Evolutionary conservation across 2,329 filamentous ascomycete genomes (phyloP), one percentile per base, ranked within the genome.

Genomic region (Paraconiothyrium brasiliense): DNA sequence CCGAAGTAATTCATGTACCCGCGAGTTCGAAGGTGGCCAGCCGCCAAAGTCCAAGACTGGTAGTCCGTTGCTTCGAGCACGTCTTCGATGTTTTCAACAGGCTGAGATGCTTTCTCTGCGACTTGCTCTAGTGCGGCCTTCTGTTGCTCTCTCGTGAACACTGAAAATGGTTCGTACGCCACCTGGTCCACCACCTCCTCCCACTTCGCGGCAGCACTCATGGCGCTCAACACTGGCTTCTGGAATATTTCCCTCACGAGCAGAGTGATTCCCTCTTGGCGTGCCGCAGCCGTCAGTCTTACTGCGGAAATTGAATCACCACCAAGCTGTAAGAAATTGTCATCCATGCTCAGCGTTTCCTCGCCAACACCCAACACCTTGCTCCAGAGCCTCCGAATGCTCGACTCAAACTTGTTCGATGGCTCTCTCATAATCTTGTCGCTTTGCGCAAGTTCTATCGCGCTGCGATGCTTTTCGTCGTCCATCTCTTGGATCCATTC

Each of bases 261-360:
- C 16, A 55, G 41, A 8, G 39, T 46, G 27, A 55, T 46, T 14
- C 52, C 52, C 22, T 46, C 27, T 24, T 55, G 24, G 6, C 39
- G 39, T 14, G 52, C 52, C 2, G 52, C 41, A 35, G 39, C 39
- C 7, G 41, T 35, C 20, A 49, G 22, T 37, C 27, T 44, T 14
- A 54, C 54, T 14, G 58, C 54, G 10, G 44, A 52, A 20, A 61
- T 54, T 16, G 58, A 60, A 35, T 56, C 52, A 9, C 58, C 58
- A 4, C 58, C 58, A 2, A 56, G 4, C 16, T 37, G 24, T 8
- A 60, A 51, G 52, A 60, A 60, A 30, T 60, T 24, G 51, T 56
- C 51, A 5, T 55, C 58, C 24, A 35, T 39, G 7, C 51, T 24
- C 5, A 60, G 35, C 3, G 20, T 9, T 2, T 60, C 51, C n/a